These are phyloP conservation scores for Botrytis squamosa DNA, from an alignment of 2,329 filamentous ascomycete species.

Conservation along the genomic window DNA sequence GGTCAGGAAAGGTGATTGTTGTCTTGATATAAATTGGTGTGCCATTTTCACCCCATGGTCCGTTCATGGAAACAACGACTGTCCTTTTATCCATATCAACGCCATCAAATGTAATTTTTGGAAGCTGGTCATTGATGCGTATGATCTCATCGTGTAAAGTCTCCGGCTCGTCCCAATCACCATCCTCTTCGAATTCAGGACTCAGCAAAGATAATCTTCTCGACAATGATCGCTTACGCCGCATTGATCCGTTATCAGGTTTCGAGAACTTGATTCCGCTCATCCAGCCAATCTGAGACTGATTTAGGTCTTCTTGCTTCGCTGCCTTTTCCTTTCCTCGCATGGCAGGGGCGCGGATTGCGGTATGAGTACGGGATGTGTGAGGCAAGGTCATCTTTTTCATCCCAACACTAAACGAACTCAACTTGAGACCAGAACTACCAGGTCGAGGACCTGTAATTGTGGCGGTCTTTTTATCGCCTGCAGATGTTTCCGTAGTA, in stretches of 20 bases:
- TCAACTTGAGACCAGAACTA: slow-evolving; percentile 42
- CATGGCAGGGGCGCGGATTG: slow-evolving; percentile 37
- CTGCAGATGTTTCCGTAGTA: slow-evolving; percentile 60
- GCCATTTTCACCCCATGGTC: slow-evolving; percentile 59
- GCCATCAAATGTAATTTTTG: slow-evolving; percentile 63
- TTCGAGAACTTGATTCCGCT: slow-evolving; percentile 63
- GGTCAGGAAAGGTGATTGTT: slow-evolving; percentile 57
- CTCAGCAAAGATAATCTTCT: slow-evolving; percentile 37
- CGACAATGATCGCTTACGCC: slow-evolving; percentile 30
- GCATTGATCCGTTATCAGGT: slow-evolving; percentile 27
- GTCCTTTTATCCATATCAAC: slow-evolving; percentile 62
- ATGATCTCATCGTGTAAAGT: slow-evolving; percentile 64
- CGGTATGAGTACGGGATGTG: slow-evolving; percentile 28
- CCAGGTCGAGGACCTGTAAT: slow-evolving; percentile 60
- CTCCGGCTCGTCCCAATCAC: slow-evolving; percentile 58
- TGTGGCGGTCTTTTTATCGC: slow-evolving; percentile 58
- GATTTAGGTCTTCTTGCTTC: slow-evolving; percentile 42
- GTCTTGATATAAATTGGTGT: slow-evolving; percentile 62
- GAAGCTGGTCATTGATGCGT: slow-evolving; percentile 59
- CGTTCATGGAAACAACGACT: slow-evolving; percentile 60
- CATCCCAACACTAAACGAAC: slow-evolving; percentile 36
- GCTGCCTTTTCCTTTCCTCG: slow-evolving; percentile 34
- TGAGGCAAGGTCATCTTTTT: slow-evolving; percentile 47
- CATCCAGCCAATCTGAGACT: slow-evolving; percentile 67
- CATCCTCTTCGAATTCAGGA: slow-evolving; percentile 39